A percentile compares a stretch with the other conserved stretches of the same genome.
phyloP scores from a whole-genome alignment of 306 rosid species.

The Cajanus cajan region DNA sequence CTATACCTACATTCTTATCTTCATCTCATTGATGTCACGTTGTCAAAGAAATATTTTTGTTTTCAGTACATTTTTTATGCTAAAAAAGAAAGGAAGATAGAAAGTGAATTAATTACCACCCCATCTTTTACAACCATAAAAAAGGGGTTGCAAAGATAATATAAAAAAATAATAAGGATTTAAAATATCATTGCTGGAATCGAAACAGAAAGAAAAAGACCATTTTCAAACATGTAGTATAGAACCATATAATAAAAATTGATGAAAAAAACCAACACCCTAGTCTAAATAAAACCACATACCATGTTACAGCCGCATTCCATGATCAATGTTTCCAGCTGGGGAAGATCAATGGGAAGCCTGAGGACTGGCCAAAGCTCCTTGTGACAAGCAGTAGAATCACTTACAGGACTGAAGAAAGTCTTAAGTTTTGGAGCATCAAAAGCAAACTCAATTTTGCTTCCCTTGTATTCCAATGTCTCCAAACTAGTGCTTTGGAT shows the following conservation, averaged over 20 bases:
- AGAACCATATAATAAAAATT: neutral
- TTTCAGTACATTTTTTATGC: too few relatives aligned
- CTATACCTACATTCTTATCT: too few relatives aligned
- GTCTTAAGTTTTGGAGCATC: slow-evolving; percentile 23
- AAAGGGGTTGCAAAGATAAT: neutral
- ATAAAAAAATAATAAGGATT: neutral
- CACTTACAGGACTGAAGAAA: neutral
- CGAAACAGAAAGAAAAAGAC: neutral
- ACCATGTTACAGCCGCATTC: slow-evolving; percentile 30
- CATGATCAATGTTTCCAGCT: slow-evolving; percentile 24
- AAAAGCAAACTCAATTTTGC: slow-evolving; percentile 11
- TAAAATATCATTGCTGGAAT: neutral
- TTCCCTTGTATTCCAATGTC: slow-evolving; percentile 36
- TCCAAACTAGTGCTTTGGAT: slow-evolving; percentile 18
- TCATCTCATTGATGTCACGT: too few relatives aligned
- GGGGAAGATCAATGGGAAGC: slow-evolving; percentile 29
- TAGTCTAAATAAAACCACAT: neutral
- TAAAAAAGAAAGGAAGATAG: too few relatives aligned
- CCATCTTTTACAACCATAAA: neutral
- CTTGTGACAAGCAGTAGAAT: neutral
- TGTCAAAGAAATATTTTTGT: too few relatives aligned
- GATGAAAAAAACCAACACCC: neutral
- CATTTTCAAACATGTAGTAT: neutral
- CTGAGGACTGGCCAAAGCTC: slow-evolving; percentile 2
- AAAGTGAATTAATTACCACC: neutral